These are phyloP conservation scores for Kuraishia hungarica DNA, from an alignment of 805 yeast species.

Conservation along the genomic window DNA sequence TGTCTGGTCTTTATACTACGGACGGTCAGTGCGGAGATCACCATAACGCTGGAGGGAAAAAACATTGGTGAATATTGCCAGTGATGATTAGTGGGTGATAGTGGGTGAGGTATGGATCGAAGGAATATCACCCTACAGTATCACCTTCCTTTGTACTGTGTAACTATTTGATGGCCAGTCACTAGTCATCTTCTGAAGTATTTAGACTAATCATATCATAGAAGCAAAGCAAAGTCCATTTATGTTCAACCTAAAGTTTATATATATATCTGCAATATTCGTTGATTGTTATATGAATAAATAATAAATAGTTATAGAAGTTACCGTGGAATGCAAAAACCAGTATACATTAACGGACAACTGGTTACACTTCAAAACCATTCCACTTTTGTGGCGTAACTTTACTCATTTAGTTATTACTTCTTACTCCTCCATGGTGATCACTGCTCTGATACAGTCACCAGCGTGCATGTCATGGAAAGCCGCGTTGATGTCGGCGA, in stretches of 20 bases:
- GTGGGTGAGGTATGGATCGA: too few species aligned
- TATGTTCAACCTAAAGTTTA: background rate
- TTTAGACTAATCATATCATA: too few species aligned
- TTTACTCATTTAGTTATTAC: background rate
- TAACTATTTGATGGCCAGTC: too few species aligned
- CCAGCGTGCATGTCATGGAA: constrained; percentile 95
- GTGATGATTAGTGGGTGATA: too few species aligned
- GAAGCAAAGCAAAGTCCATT: too few species aligned
- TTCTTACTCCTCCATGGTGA: constrained; percentile 19
- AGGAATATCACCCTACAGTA: too few species aligned
- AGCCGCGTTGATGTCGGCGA: constrained; percentile 76
- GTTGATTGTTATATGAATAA: background rate
- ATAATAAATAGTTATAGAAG: background rate
- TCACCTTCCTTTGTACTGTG: too few species aligned
- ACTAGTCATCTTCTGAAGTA: too few species aligned
- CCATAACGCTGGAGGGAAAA: too few species aligned
- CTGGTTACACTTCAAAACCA: background rate
- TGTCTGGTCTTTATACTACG: too few species aligned
- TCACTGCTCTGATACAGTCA: constrained; percentile 87
- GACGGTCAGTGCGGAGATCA: too few species aligned
- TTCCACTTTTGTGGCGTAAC: background rate
- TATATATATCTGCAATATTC: background rate
- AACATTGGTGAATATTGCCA: too few species aligned
- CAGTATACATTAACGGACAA: background rate
- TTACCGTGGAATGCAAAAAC: background rate